Evolutionary conservation across 192 early-diverging fungal genomes (phyloP).

Genomic region (Diversispora eburnea): DNA sequence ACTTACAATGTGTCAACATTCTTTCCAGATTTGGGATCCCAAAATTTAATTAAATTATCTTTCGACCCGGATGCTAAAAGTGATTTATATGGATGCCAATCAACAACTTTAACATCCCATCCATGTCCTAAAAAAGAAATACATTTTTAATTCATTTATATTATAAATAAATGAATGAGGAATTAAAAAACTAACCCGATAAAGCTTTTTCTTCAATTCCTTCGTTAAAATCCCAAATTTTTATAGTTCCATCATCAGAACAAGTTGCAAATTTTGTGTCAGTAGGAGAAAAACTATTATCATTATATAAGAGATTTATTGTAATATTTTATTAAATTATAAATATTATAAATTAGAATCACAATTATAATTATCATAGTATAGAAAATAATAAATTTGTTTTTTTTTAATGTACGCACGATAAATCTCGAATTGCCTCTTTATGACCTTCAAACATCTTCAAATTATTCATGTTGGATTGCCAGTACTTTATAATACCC

Average conservation of each 20-base stretch:
- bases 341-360: not conserved
- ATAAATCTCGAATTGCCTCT: constrained; percentile 83
- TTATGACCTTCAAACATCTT: constrained; percentile 86
- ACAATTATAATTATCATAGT: not conserved
- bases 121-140: constrained; percentile 65
- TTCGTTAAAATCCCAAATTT: constrained; percentile 94
- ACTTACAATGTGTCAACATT: constrained; percentile 78
- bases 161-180: not conserved
- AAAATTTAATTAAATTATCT: constrained; percentile 93
- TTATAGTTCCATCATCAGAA: constrained; percentile 92
- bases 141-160: not conserved
- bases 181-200: constrained; percentile 38
- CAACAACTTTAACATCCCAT: constrained; percentile 95
- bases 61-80: constrained; percentile 92
- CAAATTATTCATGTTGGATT: constrained; percentile 91
- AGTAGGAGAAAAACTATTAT: constrained; percentile 78
- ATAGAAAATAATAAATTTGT: not conserved
- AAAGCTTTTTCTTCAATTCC: constrained; percentile 76
- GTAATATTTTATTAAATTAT: not conserved
- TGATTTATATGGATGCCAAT: constrained; percentile 95
- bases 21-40: constrained; percentile 93
- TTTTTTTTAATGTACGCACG: constrained; percentile 41
- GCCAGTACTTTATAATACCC: constrained; percentile 97
- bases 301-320: no score
- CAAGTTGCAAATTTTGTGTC: constrained; percentile 93